Percentiles rank a stretch among this genome's conserved stretches.
phyloP scores from a whole-genome alignment of 108 stramenopile species.

The Discostella pseudostelligera region DNA sequence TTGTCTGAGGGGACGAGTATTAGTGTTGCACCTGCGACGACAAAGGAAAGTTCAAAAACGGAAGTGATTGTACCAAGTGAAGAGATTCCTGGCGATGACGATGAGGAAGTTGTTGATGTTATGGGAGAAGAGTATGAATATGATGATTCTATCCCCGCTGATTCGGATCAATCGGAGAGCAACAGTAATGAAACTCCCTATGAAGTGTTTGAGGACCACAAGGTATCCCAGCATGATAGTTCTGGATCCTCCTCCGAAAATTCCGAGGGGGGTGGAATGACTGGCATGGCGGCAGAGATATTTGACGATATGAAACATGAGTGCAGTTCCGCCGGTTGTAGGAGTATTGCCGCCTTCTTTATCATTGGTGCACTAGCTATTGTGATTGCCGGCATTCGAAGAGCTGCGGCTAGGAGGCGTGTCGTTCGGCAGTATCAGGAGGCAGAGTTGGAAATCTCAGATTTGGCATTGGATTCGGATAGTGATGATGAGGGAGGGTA shows the following conservation, averaged over 20 bases:
- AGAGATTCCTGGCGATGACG: background rate
- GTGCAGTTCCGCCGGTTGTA: slow-evolving; percentile 33
- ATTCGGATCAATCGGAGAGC: slow-evolving; percentile 12
- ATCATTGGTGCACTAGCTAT: slow-evolving; percentile 25
- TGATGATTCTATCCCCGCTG: background rate
- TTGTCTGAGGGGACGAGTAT: slow-evolving; percentile 26
- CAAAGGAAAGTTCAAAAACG: slow-evolving; percentile 20
- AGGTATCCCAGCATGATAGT: background rate
- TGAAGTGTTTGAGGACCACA: slow-evolving; percentile 19
- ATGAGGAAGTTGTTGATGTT: slow-evolving; percentile 10
- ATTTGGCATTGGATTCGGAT: slow-evolving; percentile 43
- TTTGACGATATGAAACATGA: slow-evolving; percentile 49
- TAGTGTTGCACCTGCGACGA: slow-evolving; percentile 24
- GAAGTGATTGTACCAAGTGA: background rate
- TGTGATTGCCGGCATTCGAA: slow-evolving; percentile 35
- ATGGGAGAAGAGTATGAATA: background rate
- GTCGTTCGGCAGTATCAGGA: slow-evolving; percentile 45
- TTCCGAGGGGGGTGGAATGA: background rate
- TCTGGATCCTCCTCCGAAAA: background rate
- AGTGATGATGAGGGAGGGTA: slow-evolving; percentile 31
- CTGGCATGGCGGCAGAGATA: slow-evolving; percentile 19
- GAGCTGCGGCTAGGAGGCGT: slow-evolving; percentile 29
- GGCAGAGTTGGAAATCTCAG: slow-evolving; percentile 44
- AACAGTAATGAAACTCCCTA: slow-evolving; percentile 14
- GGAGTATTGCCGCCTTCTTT: slow-evolving; percentile 36